Evolutionary conservation across 192 early-diverging fungal species (phyloP).

Genomic region (Dispira simplex): DNA sequence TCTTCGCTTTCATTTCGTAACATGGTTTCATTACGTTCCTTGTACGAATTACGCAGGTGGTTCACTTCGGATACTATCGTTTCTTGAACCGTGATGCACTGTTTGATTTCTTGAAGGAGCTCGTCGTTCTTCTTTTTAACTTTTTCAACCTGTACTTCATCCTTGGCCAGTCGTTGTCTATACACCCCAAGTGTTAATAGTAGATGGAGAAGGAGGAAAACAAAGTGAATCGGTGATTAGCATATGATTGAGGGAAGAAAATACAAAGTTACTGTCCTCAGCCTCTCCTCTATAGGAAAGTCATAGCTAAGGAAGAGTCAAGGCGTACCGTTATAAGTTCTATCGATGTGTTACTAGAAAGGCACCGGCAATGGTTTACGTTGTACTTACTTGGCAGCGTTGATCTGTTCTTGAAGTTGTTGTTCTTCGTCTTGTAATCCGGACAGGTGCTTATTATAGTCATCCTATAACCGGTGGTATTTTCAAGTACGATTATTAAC

Average conservation of each 20-base stretch:
- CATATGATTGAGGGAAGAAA: no score
- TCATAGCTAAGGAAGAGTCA: no score
- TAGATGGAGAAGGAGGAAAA: no score
- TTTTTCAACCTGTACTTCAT: constrained; percentile 30
- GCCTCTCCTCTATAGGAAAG: no score
- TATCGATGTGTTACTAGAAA: no score
- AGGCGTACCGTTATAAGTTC: no score
- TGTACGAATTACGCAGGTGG: constrained; percentile 31
- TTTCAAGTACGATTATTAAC: no score
- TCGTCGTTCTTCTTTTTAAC: constrained; percentile 31
- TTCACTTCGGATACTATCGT: constrained; percentile 24
- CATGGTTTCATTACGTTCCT: constrained; percentile 33
- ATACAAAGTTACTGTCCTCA: no score
- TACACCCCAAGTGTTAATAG: neutral
- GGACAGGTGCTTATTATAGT: constrained; percentile 21
- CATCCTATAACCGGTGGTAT: constrained; percentile 12
- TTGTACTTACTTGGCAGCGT: constrained; percentile 19
- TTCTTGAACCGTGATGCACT: constrained; percentile 25
- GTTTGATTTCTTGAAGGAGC: constrained; percentile 36
- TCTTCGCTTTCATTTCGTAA: constrained; percentile 27
- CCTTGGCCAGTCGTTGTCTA: constrained; percentile 33
- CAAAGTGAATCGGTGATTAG: no score
- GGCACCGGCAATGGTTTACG: no score
- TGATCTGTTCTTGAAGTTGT: constrained; percentile 37
- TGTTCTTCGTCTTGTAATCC: constrained; percentile 31